Conservation (phyloP, 495 filamentous ascomycete species). For the Cetradonia linearis region DNA sequence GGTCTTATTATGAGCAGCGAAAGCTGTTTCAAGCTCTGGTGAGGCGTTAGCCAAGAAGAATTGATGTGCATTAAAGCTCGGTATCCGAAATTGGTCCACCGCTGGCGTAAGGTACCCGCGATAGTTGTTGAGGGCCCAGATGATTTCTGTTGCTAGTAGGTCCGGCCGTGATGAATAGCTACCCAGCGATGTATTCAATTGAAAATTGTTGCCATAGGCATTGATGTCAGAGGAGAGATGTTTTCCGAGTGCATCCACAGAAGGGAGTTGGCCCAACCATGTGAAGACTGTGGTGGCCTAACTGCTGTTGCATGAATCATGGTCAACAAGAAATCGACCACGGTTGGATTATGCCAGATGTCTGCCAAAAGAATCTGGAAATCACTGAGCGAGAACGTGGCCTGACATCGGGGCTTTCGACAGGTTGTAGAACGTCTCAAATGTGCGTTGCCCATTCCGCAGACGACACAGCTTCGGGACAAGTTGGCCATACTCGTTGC, state of each 20-base stretch:
- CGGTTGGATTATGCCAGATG: background rate
- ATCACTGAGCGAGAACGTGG: background rate
- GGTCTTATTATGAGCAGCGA: background rate
- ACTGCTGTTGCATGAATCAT: background rate
- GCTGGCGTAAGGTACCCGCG: constrained; percentile 4
- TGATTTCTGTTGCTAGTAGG: background rate
- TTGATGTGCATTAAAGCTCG: background rate
- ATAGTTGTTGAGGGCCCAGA: background rate
- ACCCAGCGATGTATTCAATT: background rate
- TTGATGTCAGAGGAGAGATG: background rate
- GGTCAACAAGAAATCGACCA: constrained; percentile 1
- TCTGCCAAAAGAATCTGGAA: constrained; percentile 1
- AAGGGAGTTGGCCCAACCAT: background rate
- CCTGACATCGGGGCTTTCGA: background rate
- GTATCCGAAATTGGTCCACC: background rate
- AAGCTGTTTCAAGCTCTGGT: constrained; percentile 3
- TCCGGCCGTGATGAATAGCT: background rate
- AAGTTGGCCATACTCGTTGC: background rate
- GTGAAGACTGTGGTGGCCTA: background rate
- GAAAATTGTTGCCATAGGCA: background rate
- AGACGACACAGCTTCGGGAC: constrained; percentile 1
- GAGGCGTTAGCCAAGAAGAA: constrained; percentile 7
- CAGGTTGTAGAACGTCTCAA: constrained; percentile 6
- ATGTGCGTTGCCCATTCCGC: background rate
- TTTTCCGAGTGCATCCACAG: background rate